Base-by-base conservation (phyloP, 768 basidiomycete species). In the Macrolepiota dolichaula region DNA sequence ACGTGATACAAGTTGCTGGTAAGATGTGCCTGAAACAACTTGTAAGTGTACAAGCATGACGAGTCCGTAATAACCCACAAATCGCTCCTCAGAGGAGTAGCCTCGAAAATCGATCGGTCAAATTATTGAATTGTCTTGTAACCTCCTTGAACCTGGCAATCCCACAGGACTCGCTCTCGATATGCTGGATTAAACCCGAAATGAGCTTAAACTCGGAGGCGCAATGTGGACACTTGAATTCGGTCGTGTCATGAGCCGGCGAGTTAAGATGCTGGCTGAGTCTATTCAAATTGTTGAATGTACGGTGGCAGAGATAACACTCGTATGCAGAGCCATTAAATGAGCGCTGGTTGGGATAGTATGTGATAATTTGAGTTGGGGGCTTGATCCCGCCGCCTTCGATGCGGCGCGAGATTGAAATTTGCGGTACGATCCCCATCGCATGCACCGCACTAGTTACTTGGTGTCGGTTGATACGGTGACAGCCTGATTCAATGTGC, bases 221-320 rank as follows among this genome's bases (percentile, higher is more conserved):
- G 65, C 88, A 90, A 9, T 70, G 71, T 3, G 85, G 85, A 71
- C 88, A 90, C 2, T 78, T 64, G 66, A 85, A 89, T 1, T 79
- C 74, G 68, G 74, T 77, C 1, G 79, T 75, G 63, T 79, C 70
- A 67, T 89, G 89, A 2, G 67, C 73, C 1, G 89, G 85, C 70
- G 88, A 89, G 54, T 77, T 75, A 47, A 90, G 76, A 66, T 91
- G 90, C 63, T 80, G 75, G 65, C 90, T 87, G 54, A 91, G 77
- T 6, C 70, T 73, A 0, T 15, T 10, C 13, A 88, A 77, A 0
- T 73, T 66, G 52, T 65, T 29, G 65, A 79, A 85, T 12, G 53
- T 64, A 22, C 55, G 59, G 68, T 84, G 78, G 69, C 89, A 90
- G 25, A 91, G 70, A 67, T 83, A 83, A 70, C 88, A 91, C 70